These are phyloP conservation scores for Leptographium radiaticola DNA, from an alignment of 2,329 filamentous ascomycete species.

Conservation along the genomic window DNA sequence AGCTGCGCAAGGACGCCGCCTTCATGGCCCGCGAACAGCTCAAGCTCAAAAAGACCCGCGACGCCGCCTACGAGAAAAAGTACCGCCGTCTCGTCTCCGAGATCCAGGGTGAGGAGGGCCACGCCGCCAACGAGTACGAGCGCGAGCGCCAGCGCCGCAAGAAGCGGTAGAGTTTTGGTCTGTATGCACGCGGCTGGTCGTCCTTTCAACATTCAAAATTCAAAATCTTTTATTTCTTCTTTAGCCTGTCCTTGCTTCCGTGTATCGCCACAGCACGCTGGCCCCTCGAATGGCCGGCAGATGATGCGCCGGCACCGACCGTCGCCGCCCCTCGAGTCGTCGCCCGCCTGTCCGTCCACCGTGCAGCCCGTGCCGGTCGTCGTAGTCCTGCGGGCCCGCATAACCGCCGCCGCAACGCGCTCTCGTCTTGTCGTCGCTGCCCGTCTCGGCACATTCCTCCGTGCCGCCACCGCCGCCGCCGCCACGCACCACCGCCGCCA, in stretches of 20 bases:
- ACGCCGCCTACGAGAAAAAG: slow-evolving; percentile 92
- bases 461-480: background rate
- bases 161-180: too few relatives aligned
- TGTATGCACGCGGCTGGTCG: too few relatives aligned
- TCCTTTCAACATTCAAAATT: too few relatives aligned
- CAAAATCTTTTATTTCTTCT: too few relatives aligned
- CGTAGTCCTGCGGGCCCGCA: background rate
- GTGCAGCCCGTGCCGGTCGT: background rate
- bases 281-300: slow-evolving; percentile 7
- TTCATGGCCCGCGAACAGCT: slow-evolving; percentile 88
- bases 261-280: slow-evolving; percentile 9
- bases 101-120: slow-evolving; percentile 88
- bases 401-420: background rate
- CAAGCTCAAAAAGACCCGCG: slow-evolving; percentile 82
- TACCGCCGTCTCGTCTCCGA: slow-evolving; percentile 83
- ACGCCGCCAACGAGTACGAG: slow-evolving; percentile 79
- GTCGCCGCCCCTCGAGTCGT: background rate
- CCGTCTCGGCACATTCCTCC: background rate
- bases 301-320: background rate
- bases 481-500: slow-evolving; percentile 14
- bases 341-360: background rate
- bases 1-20: slow-evolving; percentile 87
- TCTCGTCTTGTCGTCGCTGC: background rate
- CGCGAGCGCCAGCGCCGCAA: slow-evolving; percentile 64
- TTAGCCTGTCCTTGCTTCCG: too few relatives aligned